Base-by-base conservation (phyloP, 768 basidiomycete genomes). In the Tulasnella sp. region DNA sequence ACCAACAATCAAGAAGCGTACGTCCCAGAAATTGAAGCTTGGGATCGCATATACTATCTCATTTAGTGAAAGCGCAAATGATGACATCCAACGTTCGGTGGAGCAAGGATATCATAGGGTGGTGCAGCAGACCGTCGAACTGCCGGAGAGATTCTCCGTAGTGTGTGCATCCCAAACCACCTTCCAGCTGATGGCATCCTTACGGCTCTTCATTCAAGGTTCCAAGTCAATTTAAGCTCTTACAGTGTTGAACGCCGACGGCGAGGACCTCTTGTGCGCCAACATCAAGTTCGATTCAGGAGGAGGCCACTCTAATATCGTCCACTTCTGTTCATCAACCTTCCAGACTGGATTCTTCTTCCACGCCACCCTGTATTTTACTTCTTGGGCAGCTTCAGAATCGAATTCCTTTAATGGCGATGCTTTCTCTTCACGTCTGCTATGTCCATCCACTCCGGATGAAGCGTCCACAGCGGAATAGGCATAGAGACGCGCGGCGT, bases 1-100 rank as follows among this genome's bases (percentile, higher is more conserved):
- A 94, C 98, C 82, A 86, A 98, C 40, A 98, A 97, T 84, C 89
- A 97, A 80, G 97, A 98, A 86, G 96, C 96, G 94, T 98, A 88
- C 83, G 96, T 90, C 27, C 40, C 76, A 79, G n/a, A 42, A 38
- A 31, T 74, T 31, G 62, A 36, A 78, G 62, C 56, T 74, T 46
- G n/a, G n/a, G n/a, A n/a, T n/a, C 56, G 38, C 19, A 40, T 75
- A 52, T 74, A 16, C 27, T 14, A 56, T 48, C 9, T 77, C 52
- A 36, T 39, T 14, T 82, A 97, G 97, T 42, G 89, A 89, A 76
- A 90, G 91, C 36, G 92, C 92, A 24, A 91, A 98, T 82, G 89
- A 91, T 6, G 88, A 87, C 38, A 86, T 98, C n/a, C 90, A 93
- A 83, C 99, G 98, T 85, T 98, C 98, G 1, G 92, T 98, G 27